Conservation (phyloP, 176 grass and related monocot genomes). For the Poa pratensis region DNA sequence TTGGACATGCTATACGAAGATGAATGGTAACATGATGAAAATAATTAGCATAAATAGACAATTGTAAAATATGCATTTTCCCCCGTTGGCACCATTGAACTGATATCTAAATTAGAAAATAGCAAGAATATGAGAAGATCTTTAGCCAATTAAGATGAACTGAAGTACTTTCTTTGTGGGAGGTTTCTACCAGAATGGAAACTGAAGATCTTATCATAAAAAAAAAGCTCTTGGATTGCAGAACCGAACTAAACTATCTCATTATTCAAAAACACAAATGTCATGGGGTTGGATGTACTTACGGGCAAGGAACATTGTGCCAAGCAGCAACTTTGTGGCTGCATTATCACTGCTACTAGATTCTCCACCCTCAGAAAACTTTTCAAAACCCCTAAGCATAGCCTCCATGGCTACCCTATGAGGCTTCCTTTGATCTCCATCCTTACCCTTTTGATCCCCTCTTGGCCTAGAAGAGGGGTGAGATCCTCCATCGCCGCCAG, state of each 20-base stretch:
- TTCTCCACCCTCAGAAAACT: conserved; percentile 51
- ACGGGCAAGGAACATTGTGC: conserved; percentile 94
- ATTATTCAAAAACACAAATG: not conserved
- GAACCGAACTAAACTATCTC: conserved; percentile 11
- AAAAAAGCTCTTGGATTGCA: not conserved
- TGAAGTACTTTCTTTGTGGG: not conserved
- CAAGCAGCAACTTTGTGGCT: conserved; percentile 85
- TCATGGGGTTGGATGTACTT: conserved; percentile 36
- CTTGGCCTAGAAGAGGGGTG: conserved; percentile 48
- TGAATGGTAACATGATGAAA: not conserved
- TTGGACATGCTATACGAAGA: not conserved
- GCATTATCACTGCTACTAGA: conserved; percentile 36
- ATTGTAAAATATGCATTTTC: not conserved
- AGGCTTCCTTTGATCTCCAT: conserved; percentile 48
- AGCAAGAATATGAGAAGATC: conserved; percentile 3
- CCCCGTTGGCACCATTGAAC: not conserved
- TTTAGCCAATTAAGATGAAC: conserved; percentile 17
- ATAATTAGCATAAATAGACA: not conserved
- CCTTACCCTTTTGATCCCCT: conserved; percentile 4
- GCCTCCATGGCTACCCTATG: conserved; percentile 87
- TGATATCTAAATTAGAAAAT: not conserved
- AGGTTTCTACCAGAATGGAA: not conserved
- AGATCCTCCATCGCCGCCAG: conserved; percentile 69
- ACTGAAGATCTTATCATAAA: not conserved
- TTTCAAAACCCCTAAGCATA: conserved; percentile 78